These are phyloP conservation scores for Achlya hypogyna DNA, from an alignment of 352 stramenopile genomes.

Conservation along the genomic window DNA sequence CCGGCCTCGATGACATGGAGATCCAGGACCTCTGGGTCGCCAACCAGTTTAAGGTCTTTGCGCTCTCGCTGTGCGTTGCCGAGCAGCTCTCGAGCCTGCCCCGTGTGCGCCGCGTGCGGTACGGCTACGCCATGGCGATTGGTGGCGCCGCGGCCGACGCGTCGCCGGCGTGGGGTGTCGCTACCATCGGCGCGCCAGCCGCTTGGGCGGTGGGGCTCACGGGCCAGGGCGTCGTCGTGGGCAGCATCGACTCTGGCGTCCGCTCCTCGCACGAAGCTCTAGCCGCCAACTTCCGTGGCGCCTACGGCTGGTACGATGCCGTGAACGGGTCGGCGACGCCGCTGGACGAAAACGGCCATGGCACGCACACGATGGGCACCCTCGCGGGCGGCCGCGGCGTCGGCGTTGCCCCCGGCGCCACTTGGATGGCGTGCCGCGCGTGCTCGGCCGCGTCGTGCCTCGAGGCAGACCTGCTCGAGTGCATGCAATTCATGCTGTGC, in stretches of 20 bases:
- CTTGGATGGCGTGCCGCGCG: conserved; percentile 50
- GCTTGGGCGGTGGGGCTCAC: conserved; percentile 40
- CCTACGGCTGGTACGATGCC: conserved; percentile 53
- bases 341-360: conserved; percentile 44
- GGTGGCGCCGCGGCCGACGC: not conserved
- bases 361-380: conserved; percentile 43
- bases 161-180: conserved; percentile 27
- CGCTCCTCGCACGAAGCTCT: conserved; percentile 39
- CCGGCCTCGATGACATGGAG: not conserved
- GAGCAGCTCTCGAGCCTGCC: not conserved
- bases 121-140: not conserved
- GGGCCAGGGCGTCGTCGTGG: conserved; percentile 42
- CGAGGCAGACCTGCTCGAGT: conserved; percentile 36
- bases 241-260: conserved; percentile 53
- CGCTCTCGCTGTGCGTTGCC: conserved; percentile 13
- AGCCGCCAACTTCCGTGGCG: conserved; percentile 30
- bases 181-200: conserved; percentile 30
- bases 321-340: conserved; percentile 27
- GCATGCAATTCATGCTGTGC: conserved; percentile 63
- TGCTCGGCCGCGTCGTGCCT: conserved; percentile 35
- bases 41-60: not conserved
- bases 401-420: conserved; percentile 40
- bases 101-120: not conserved
- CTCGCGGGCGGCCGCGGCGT: conserved; percentile 37
- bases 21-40: conserved; percentile 7